phyloP scores from a whole-genome alignment of 306 rosid genomes.

The Cucurbita moschata region DNA sequence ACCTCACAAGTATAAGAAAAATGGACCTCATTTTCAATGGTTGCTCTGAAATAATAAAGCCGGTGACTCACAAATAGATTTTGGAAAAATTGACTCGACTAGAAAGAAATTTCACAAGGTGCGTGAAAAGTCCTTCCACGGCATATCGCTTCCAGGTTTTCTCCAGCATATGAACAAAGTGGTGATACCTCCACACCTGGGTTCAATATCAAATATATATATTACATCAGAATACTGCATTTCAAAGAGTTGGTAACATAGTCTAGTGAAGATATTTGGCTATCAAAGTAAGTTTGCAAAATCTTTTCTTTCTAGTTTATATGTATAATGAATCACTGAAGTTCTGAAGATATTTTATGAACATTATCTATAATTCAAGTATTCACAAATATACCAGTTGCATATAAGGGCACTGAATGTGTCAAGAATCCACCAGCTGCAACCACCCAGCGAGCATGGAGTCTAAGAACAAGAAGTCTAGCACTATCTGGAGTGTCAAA shows the following conservation, averaged over 20 bases:
- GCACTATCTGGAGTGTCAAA: conserved; percentile 97
- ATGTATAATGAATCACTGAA: not conserved
- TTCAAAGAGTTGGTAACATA: not conserved
- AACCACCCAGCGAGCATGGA: conserved; percentile 92
- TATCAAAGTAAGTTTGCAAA: not conserved
- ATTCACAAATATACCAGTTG: conserved; percentile 46
- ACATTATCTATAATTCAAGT: not conserved
- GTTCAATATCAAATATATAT: conserved; percentile 1
- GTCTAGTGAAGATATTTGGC: not conserved
- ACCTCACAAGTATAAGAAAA: not conserved
- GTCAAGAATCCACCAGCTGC: conserved; percentile 99
- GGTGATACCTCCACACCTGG: conserved; percentile 97
- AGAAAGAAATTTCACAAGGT: conserved; percentile 87
- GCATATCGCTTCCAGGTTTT: conserved; percentile 84
- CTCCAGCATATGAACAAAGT: conserved; percentile 86
- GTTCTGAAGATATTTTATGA: not conserved
- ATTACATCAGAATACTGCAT: conserved; percentile 8
- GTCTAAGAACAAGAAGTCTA: conserved; percentile 82
- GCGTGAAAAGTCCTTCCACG: conserved; percentile 98
- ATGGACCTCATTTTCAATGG: not conserved
- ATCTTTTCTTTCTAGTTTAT: not conserved
- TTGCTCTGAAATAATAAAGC: not conserved
- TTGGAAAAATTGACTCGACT: conserved; percentile 8
- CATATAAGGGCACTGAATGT: conserved; percentile 87
- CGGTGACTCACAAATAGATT: not conserved